A percentile compares a stretch with the other conserved stretches of the same genome.
phyloP scores from a whole-genome alignment of 306 rosid genomes.

The Gleditsia sinensis region DNA sequence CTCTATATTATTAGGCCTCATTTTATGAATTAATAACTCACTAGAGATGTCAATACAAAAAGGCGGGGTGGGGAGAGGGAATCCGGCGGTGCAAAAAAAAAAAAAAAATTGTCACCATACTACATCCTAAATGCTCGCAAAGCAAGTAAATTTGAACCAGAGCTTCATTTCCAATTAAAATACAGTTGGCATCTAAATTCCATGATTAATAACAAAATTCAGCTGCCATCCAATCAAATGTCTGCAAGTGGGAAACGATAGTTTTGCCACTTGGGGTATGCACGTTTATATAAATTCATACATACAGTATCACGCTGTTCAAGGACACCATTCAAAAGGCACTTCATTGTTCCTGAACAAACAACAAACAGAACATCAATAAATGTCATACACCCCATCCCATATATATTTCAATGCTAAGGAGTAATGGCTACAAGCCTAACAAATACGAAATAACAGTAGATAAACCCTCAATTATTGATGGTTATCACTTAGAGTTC shows the following conservation, averaged over 20 bases:
- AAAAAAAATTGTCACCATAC: no score
- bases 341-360: conserved; percentile 77
- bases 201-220: conserved; percentile 22
- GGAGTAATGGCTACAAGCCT: neutral
- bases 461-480: no score
- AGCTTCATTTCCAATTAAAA: conserved; percentile 79
- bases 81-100: no score
- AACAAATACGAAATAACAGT: neutral
- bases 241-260: conserved; percentile 57
- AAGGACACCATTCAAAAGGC: conserved; percentile 76
- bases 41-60: no score
- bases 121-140: no score
- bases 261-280: conserved; percentile 86
- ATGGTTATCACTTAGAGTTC: neutral
- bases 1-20: no score
- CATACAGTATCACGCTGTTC: conserved; percentile 87
- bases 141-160: conserved; percentile 73
- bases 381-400: neutral
- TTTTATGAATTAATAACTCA: no score
- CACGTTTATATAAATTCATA: conserved; percentile 84
- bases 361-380: neutral
- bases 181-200: conserved; percentile 41
- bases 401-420: neutral
- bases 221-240: conserved; percentile 44
- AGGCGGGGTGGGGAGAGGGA: no score